Conservation (phyloP, 306 rosid genomes). For the Castanea sativa region DNA sequence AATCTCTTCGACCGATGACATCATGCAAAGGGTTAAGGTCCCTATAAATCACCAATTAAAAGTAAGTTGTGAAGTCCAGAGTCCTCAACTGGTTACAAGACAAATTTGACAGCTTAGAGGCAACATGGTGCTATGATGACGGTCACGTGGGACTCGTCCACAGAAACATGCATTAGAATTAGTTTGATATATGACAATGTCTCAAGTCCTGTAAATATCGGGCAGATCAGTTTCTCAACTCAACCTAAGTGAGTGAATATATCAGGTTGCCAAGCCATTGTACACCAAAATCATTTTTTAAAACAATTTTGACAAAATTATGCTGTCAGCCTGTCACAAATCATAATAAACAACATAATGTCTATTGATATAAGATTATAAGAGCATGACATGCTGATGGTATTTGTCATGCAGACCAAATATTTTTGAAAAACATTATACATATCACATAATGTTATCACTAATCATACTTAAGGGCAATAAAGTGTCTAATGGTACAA, state of each 20-base stretch:
- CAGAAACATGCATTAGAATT: neutral
- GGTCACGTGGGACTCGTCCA: neutral
- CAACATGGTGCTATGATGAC: neutral
- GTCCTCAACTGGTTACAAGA: neutral
- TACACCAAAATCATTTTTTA: too few relatives aligned
- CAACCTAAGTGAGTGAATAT: neutral
- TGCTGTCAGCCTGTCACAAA: too few relatives aligned
- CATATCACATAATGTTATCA: too few relatives aligned
- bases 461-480: too few relatives aligned
- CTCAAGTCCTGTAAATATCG: neutral
- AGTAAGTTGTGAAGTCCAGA: neutral
- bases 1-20: conserved; percentile 52
- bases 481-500: too few relatives aligned
- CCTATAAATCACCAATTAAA: conserved; percentile 40
- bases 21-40: conserved; percentile 92
- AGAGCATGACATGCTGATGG: too few relatives aligned
- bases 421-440: too few relatives aligned
- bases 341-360: too few relatives aligned
- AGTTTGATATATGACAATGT: neutral
- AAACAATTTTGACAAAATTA: too few relatives aligned
- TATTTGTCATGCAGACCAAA: too few relatives aligned
- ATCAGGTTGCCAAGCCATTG: too few relatives aligned
- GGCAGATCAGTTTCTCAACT: neutral
- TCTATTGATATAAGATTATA: too few relatives aligned
- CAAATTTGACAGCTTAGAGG: neutral